A percentile compares a stretch with the other conserved stretches of the same genome.
Conservation (phyloP, 2,329 filamentous ascomycete genomes). For the Rutstroemia sp. region DNA sequence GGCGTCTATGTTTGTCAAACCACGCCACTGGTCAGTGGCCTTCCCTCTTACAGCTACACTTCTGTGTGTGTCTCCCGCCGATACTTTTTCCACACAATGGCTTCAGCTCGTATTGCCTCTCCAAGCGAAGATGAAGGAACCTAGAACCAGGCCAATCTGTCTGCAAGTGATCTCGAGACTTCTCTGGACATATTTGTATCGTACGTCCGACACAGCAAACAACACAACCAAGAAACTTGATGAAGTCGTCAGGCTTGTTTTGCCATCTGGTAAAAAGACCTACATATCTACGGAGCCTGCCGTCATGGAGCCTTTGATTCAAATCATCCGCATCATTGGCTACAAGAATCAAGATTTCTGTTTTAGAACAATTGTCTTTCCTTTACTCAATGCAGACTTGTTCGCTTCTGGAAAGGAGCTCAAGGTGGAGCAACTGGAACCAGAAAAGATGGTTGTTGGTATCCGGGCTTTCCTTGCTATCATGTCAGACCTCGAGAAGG, state of each 20-base stretch:
- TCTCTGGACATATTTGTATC: constrained; percentile 91
- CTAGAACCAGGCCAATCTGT: constrained; percentile 67
- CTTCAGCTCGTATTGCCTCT: constrained; percentile 70
- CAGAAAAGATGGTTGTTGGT: constrained; percentile 94
- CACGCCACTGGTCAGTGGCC: constrained; percentile 82
- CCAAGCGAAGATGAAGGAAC: constrained; percentile 78
- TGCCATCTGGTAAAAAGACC: constrained; percentile 73
- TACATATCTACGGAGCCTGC: constrained; percentile 75
- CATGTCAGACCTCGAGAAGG: constrained; percentile 86
- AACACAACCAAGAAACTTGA: constrained; percentile 73
- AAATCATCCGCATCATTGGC: constrained; percentile 89
- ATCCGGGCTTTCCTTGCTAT: constrained; percentile 91
- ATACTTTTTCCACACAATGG: constrained; percentile 82
- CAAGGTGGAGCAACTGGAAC: constrained; percentile 83
- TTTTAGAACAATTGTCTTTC: constrained; percentile 89
- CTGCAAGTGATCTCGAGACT: constrained; percentile 85
- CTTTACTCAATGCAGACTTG: constrained; percentile 86
- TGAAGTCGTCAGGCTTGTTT: constrained; percentile 76
- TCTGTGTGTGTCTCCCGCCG: constrained; percentile 79
- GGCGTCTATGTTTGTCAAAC: constrained; percentile 80
- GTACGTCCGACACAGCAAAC: constrained; percentile 64
- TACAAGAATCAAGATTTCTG: constrained; percentile 92
- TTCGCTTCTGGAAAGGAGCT: constrained; percentile 57
- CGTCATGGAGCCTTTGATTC: constrained; percentile 85
- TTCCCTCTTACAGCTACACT: constrained; percentile 85